Evolutionary conservation across 2,329 filamentous ascomycete species (phyloP).

Genomic region (Calonectria crousiana): DNA sequence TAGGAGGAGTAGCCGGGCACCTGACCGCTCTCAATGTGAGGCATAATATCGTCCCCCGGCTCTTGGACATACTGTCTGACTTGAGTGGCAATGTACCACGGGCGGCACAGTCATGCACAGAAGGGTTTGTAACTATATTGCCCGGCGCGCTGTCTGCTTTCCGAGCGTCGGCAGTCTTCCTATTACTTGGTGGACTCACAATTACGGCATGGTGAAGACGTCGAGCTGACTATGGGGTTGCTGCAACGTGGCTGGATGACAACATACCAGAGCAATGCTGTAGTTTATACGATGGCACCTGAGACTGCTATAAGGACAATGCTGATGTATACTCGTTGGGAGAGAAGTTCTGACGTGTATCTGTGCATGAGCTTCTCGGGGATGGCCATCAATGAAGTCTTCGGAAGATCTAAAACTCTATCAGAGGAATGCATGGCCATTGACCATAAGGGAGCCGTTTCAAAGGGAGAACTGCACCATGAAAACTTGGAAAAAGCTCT

Average conservation of each 20-base stretch:
- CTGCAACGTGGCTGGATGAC: neutral
- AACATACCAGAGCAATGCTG: neutral
- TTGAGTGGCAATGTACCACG: neutral
- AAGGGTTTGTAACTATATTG: neutral
- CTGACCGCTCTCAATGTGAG: neutral
- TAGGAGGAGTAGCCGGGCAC: neutral
- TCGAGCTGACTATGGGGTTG: neutral
- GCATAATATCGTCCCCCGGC: neutral
- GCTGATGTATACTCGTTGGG: conserved; percentile 14
- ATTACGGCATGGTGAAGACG: neutral
- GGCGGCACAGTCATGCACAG: neutral
- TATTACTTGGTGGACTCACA: neutral
- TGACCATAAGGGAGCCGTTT: neutral
- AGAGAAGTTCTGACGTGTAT: conserved; percentile 11
- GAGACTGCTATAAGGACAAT: neutral
- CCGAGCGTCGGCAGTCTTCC: neutral
- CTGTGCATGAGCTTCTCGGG: conserved; percentile 5
- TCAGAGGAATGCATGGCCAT: neutral
- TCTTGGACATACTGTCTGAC: neutral
- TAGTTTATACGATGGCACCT: neutral
- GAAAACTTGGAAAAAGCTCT: too few relatives aligned
- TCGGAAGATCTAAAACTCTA: neutral
- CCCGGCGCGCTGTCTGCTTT: neutral
- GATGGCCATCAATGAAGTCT: neutral
- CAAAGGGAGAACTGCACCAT: neutral